Percentiles rank a stretch among this genome's conserved stretches.
Evolutionary conservation across 768 basidiomycete genomes (phyloP).

Genomic region (Xerocomellus intermedius): DNA sequence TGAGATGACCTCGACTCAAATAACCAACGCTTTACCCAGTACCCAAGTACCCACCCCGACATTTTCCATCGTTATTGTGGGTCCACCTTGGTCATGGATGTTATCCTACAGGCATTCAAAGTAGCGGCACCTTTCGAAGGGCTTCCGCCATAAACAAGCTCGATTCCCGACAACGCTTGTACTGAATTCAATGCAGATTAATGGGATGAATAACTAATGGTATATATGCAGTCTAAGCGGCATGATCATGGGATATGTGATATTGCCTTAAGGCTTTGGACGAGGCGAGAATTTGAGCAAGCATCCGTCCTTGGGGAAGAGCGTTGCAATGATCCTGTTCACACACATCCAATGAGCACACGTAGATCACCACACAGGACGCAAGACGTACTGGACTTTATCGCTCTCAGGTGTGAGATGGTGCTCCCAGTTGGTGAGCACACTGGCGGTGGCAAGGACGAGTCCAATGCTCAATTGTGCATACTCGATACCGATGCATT

Average conservation of each 20-base stretch:
- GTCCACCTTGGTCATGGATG: background rate
- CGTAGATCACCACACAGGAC: background rate
- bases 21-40: background rate
- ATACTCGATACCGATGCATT: conserved; percentile 91
- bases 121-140: background rate
- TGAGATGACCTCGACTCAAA: background rate
- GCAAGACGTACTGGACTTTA: conserved; percentile 69
- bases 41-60: background rate
- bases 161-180: background rate
- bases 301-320: conserved; percentile 95
- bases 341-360: background rate
- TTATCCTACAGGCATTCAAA: background rate
- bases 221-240: conserved; percentile 4
- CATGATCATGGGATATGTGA: background rate
- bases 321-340: conserved; percentile 84
- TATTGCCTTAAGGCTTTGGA: conserved; percentile 20
- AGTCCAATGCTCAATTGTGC: conserved; percentile 88
- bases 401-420: conserved; percentile 74
- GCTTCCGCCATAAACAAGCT: background rate
- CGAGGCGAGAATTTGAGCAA: conserved; percentile 75
- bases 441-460: conserved; percentile 78
- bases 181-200: conserved; percentile 12
- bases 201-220: conserved; percentile 13
- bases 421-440: conserved; percentile 85
- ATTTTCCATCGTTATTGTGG: background rate